phyloP scores from a whole-genome alignment of 352 stramenopile genomes.

The Pythium brassicae region DNA sequence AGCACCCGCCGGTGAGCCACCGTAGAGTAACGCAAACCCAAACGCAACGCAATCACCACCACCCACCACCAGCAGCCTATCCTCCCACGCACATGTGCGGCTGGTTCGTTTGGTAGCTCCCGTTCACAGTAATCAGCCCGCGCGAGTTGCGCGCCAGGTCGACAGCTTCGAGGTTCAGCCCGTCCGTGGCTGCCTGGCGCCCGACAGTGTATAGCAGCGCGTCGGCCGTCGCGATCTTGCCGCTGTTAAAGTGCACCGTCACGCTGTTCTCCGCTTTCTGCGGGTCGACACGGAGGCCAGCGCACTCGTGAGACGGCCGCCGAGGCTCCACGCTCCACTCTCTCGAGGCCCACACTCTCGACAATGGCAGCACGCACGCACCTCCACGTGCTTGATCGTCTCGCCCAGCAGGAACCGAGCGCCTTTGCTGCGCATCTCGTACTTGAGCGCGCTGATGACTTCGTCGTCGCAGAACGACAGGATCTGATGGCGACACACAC shows the following conservation, averaged over 20 bases:
- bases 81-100: conserved; percentile 69
- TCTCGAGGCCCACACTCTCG: not conserved
- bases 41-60: too few relatives aligned
- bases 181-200: conserved; percentile 74
- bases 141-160: conserved; percentile 73
- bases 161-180: conserved; percentile 79
- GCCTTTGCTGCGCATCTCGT: conserved; percentile 88
- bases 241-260: conserved; percentile 69
- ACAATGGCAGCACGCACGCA: too few relatives aligned
- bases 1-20: not conserved
- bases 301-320: too few relatives aligned
- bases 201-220: conserved; percentile 79
- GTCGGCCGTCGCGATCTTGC: conserved; percentile 68
- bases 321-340: not conserved
- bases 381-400: conserved; percentile 69
- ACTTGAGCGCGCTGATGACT: conserved; percentile 84
- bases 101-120: conserved; percentile 84
- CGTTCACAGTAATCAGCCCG: conserved; percentile 82
- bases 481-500: conserved; percentile 26
- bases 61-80: too few relatives aligned
- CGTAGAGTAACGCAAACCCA: too few relatives aligned
- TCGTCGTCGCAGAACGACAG: conserved; percentile 83
- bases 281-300: too few relatives aligned
- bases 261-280: conserved; percentile 53
- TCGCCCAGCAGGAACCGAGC: conserved; percentile 83